Evolutionary conservation across 2,329 filamentous ascomycete species (phyloP), one percentile per base, ranked within the genome.

Genomic region (Aspergillus eucalypticola): DNA sequence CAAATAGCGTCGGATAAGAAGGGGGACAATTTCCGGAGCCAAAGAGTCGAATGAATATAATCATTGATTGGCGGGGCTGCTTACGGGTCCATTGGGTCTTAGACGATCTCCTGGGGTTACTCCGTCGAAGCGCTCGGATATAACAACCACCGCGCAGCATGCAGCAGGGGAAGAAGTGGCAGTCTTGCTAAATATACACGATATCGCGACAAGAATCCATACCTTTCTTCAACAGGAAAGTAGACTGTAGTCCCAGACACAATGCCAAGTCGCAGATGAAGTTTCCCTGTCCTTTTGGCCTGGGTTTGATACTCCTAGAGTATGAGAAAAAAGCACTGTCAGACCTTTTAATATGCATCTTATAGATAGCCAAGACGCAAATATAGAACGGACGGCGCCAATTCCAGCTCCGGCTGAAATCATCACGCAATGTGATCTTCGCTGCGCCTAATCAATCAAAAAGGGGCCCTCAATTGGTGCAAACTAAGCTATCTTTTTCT

Each of bases 11-110:
- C 32, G 46, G 46, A 29, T 17, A 2, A 29, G 8, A 32, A 32
- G 46, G 11, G 35, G 23, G 10, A 21, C 29, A 55, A 55, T 55
- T 55, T 55, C 53, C 53, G 25, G 53, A 55, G 53, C 53, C 53
- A 32, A 46, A 23, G 29, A 46, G 53, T 17, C 32, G 27, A 13
- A 13, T 32, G 21, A 29, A 46, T 32, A 46, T 32, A 32, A 25
- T 21, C 29, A 8, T 46, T 29, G 29, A n/a, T 32, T 44, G 25
- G 53, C 39, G 27, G 25, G 23, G 23, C 27, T 19, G 29, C n/a
- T 29, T 27, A 42, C 27, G 42, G 53, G 41, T 29, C 15, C 23
- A 32, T 54, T 27, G 39, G 39, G 13, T 29, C 39, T n/a, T 44
- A 19, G 41, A 35, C 25, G 39, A 55, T 55, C 53, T 42, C 21